Percentiles rank a stretch among this genome's conserved stretches.
Evolutionary conservation across 768 basidiomycete species (phyloP).

Genomic region (Udeniomyces megalosporus): DNA sequence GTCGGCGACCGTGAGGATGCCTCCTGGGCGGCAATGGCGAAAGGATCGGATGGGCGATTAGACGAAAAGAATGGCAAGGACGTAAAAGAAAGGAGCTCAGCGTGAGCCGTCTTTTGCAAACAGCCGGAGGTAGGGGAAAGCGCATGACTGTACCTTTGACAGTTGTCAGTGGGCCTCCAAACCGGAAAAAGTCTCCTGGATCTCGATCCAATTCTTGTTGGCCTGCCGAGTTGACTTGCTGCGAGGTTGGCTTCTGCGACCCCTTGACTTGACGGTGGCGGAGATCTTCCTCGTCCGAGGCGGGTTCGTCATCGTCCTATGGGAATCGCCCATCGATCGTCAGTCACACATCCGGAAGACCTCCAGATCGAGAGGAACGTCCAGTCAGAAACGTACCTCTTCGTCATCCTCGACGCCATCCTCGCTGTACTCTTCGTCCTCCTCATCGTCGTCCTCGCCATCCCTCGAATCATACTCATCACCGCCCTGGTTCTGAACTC

Average conservation of each 20-base stretch:
- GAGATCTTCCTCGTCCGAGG: conserved; percentile 40
- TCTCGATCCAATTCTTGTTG: conserved; percentile 13
- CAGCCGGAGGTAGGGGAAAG: background rate
- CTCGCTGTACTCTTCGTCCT: conserved; percentile 16
- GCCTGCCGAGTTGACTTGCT: background rate
- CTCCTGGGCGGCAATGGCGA: conserved; percentile 41
- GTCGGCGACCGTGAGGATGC: conserved; percentile 94
- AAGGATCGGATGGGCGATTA: background rate
- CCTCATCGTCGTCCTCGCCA: conserved; percentile 12
- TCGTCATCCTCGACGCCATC: conserved; percentile 15
- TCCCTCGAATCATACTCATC: background rate
- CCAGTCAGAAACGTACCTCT: conserved; percentile 1
- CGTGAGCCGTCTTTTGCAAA: conserved; percentile 18
- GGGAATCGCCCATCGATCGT: background rate
- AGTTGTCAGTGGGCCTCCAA: conserved; percentile 59
- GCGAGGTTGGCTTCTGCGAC: background rate
- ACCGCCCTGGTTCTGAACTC: background rate
- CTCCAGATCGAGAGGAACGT: background rate
- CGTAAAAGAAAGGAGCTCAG: conserved; percentile 20
- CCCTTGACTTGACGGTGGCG: conserved; percentile 4
- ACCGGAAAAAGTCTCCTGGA: conserved; percentile 47
- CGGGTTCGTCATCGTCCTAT: conserved; percentile 23
- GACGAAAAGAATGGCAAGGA: conserved; percentile 7
- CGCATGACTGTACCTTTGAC: conserved; percentile 36
- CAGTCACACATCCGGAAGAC: background rate